Evolutionary conservation across 2,329 filamentous ascomycete species (phyloP).

Genomic region (Immersiporthe knoxdaviesiana): DNA sequence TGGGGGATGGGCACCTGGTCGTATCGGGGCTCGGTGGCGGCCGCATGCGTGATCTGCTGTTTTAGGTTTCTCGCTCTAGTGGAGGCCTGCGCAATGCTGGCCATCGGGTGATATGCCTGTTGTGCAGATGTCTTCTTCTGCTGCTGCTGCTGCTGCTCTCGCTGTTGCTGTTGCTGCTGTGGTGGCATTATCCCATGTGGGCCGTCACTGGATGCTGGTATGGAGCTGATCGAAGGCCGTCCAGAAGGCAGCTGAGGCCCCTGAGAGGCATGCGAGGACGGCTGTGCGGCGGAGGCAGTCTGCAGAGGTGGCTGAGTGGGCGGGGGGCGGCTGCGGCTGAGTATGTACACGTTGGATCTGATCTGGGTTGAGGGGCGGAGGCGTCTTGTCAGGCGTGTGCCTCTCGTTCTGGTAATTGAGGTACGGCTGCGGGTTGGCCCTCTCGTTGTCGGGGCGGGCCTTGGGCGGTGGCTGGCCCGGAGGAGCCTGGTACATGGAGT

Average conservation of each 20-base stretch:
- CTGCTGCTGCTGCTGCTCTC: slow-evolving; percentile 28
- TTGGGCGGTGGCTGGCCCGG: slow-evolving; percentile 18
- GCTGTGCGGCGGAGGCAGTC: background rate
- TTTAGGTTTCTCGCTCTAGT: slow-evolving; percentile 20
- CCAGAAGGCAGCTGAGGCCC: slow-evolving; percentile 20
- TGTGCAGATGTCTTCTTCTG: slow-evolving; percentile 4
- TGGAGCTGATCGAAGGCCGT: slow-evolving; percentile 22
- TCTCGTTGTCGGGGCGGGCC: slow-evolving; percentile 14
- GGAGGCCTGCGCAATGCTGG: slow-evolving; percentile 9
- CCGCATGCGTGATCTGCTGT: slow-evolving; percentile 18
- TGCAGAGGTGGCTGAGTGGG: slow-evolving; percentile 10
- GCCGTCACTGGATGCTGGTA: slow-evolving; percentile 12
- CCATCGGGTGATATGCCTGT: slow-evolving; percentile 9
- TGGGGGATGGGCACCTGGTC: slow-evolving; percentile 44
- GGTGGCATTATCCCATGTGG: slow-evolving; percentile 9
- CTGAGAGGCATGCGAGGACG: background rate
- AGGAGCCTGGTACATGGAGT: slow-evolving; percentile 23
- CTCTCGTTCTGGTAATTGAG: slow-evolving; percentile 32
- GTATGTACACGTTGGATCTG: slow-evolving; percentile 26
- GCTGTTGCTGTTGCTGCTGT: slow-evolving; percentile 28
- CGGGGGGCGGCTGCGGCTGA: slow-evolving; percentile 2
- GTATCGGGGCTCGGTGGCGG: slow-evolving; percentile 40
- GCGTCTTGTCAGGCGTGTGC: slow-evolving; percentile 26
- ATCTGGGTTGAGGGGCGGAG: slow-evolving; percentile 20
- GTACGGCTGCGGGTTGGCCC: slow-evolving; percentile 22